Evolutionary conservation across 2,329 filamentous ascomycete genomes (phyloP).

Genomic region (Epichloe brachyelytri): DNA sequence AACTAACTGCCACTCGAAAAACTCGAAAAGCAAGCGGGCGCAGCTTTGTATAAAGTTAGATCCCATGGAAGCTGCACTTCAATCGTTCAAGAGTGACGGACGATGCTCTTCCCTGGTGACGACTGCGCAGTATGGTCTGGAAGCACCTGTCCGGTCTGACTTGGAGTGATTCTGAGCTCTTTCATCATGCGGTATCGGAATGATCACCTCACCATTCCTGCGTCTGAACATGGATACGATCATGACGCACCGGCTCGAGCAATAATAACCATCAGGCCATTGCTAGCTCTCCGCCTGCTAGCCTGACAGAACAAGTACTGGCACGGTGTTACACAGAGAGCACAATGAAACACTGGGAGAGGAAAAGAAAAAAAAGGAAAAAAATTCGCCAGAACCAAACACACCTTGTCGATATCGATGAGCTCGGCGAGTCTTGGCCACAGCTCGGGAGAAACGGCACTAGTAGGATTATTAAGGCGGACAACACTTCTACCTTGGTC

Average conservation of each 20-base stretch:
- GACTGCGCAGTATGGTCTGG: neutral
- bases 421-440: neutral
- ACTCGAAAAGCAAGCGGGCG: too few relatives aligned
- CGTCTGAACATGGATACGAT: neutral
- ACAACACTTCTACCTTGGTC: neutral
- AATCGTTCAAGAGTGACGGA: too few relatives aligned
- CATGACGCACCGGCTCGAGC: neutral
- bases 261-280: neutral
- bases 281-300: too few relatives aligned
- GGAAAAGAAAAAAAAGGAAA: neutral
- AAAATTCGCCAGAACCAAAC: neutral
- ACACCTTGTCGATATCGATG: constrained; percentile 1
- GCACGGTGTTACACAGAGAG: neutral
- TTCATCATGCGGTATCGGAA: neutral
- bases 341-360: neutral
- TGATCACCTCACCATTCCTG: neutral
- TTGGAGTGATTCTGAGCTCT: neutral
- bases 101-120: neutral
- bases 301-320: neutral
- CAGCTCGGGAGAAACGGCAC: neutral
- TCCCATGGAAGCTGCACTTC: too few relatives aligned
- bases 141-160: neutral
- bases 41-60: too few relatives aligned
- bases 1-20: neutral
- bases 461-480: neutral